phyloP scores from a whole-genome alignment of 805 yeast genomes.

The Candida patagonica region DNA sequence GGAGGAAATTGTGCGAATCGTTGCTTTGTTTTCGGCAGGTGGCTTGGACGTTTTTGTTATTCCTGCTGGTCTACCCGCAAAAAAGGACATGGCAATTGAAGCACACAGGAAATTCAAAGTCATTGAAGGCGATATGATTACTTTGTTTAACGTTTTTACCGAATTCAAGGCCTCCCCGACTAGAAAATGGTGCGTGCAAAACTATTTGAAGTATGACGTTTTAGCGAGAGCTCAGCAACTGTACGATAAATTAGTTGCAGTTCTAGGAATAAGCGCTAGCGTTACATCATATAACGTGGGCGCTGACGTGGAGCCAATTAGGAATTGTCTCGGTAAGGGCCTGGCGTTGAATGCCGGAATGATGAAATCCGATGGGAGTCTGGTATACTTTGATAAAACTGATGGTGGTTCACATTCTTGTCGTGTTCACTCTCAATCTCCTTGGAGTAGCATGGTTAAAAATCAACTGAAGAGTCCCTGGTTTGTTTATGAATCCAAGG shows the following conservation, averaged over 20 bases:
- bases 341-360: no score
- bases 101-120: slow-evolving; percentile 55
- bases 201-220: slow-evolving; percentile 56
- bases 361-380: no score
- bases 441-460: no score
- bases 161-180: background rate
- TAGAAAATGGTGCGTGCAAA: slow-evolving; percentile 51
- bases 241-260: background rate
- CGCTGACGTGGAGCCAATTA: no score
- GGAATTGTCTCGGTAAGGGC: no score
- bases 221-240: slow-evolving; percentile 51
- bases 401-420: no score
- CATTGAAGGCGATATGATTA: slow-evolving; percentile 72
- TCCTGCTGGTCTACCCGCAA: background rate
- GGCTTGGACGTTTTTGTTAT: slow-evolving; percentile 31
- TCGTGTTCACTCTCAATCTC: no score
- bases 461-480: no score
- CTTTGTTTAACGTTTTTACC: slow-evolving; percentile 50
- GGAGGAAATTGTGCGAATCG: slow-evolving; percentile 58
- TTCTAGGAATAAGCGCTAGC: background rate
- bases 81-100: slow-evolving; percentile 36
- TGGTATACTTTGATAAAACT: no score
- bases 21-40: slow-evolving; percentile 74
- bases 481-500: no score
- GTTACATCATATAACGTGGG: no score